These are phyloP conservation scores for Ploettnerulaceae sp. DNA, from an alignment of 2,329 filamentous ascomycete genomes.

Conservation along the genomic window DNA sequence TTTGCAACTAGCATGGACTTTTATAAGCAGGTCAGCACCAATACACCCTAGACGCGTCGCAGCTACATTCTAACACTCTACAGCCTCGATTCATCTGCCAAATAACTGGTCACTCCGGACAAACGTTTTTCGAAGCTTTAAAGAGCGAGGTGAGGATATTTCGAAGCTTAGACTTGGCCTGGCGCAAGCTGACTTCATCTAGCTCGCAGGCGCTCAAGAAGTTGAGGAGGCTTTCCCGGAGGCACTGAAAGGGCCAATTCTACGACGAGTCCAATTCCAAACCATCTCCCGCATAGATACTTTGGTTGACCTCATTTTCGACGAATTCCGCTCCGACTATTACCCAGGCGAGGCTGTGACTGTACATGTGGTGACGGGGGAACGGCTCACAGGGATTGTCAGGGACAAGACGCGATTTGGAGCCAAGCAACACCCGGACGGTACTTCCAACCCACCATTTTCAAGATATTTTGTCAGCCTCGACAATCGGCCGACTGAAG, in stretches of 20 bases:
- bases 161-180: slow-evolving; percentile 2
- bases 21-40: slow-evolving; percentile 70
- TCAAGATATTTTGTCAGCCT: slow-evolving; percentile 79
- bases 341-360: slow-evolving; percentile 84
- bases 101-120: slow-evolving; percentile 85
- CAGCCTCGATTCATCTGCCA: slow-evolving; percentile 84
- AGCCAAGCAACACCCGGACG: slow-evolving; percentile 57
- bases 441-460: slow-evolving; percentile 63
- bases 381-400: slow-evolving; percentile 68
- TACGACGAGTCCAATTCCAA: slow-evolving; percentile 88
- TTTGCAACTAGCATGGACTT: slow-evolving; percentile 69
- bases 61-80: slow-evolving; percentile 25
- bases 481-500: slow-evolving; percentile 61
- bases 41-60: background rate
- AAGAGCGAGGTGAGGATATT: slow-evolving; percentile 71
- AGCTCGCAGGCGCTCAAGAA: slow-evolving; percentile 77
- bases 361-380: slow-evolving; percentile 63
- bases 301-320: slow-evolving; percentile 61
- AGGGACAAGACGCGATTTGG: slow-evolving; percentile 81
- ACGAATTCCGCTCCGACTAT: slow-evolving; percentile 83
- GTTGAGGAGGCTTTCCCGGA: slow-evolving; percentile 92
- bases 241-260: slow-evolving; percentile 80
- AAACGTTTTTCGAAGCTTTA: slow-evolving; percentile 89
- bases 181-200: slow-evolving; percentile 30
- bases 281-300: slow-evolving; percentile 86